Evolutionary conservation across 768 basidiomycete genomes (phyloP).

Genomic region (Favolaschia claudopus): DNA sequence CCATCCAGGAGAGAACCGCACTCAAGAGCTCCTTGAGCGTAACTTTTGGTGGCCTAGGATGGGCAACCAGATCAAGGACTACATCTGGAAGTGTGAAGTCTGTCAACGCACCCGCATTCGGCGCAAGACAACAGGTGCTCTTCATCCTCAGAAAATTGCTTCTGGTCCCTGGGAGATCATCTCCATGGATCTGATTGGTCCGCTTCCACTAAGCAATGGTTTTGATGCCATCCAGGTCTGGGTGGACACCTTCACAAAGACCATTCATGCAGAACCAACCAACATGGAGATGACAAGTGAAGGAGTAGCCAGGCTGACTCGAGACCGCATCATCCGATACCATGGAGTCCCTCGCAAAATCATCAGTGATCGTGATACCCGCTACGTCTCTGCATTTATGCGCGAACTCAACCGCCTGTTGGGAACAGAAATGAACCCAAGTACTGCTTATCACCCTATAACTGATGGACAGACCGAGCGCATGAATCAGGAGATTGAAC

Average conservation of each 20-base stretch:
- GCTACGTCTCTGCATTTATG: conserved; percentile 38
- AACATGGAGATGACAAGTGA: conserved; percentile 29
- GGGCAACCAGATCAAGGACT: conserved; percentile 33
- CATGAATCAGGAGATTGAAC: too few species aligned
- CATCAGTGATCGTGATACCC: neutral
- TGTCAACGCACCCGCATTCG: too few species aligned
- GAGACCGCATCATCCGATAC: conserved; percentile 25
- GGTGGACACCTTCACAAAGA: too few species aligned
- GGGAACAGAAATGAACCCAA: conserved; percentile 35
- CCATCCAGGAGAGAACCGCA: conserved; percentile 39
- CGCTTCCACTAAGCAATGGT: too few species aligned
- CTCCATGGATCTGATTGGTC: too few species aligned
- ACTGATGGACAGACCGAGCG: conserved; percentile 51
- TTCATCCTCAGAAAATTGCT: conserved; percentile 23
- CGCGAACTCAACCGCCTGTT: conserved; percentile 32
- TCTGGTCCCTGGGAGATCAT: too few species aligned
- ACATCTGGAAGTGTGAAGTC: too few species aligned
- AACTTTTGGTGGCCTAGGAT: conserved; percentile 22
- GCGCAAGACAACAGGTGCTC: conserved; percentile 41
- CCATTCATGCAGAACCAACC: too few species aligned
- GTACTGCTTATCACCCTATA: conserved; percentile 51
- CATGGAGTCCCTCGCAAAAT: conserved; percentile 30
- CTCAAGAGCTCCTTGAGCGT: conserved; percentile 30
- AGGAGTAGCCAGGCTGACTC: conserved; percentile 27
- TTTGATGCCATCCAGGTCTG: too few species aligned